phyloP scores from a whole-genome alignment of 805 yeast species.

The Torulaspora delbrueckii region DNA sequence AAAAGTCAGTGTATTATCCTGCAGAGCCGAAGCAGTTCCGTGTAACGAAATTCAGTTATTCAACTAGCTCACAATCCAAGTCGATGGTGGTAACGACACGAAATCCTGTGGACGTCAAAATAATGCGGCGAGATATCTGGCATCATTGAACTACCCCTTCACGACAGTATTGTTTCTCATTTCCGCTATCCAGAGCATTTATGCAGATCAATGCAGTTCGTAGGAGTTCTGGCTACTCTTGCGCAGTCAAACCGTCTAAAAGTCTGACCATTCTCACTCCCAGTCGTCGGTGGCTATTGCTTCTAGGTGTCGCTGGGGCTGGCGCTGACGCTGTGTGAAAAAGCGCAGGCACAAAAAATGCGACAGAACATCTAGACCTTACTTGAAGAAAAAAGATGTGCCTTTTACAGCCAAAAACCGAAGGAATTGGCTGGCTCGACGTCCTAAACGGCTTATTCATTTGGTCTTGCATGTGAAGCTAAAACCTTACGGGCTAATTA shows the following conservation, averaged over 20 bases:
- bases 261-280: neutral
- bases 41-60: neutral
- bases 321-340: conserved; percentile 6
- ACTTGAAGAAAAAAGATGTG: too few species aligned
- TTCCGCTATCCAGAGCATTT: neutral
- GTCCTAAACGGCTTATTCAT: neutral
- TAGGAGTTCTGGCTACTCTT: neutral
- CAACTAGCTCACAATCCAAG: neutral
- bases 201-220: neutral
- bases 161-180: neutral
- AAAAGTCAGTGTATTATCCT: neutral
- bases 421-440: neutral
- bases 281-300: conserved; percentile 1
- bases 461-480: too few species aligned
- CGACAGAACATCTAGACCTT: neutral
- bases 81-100: neutral
- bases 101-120: neutral
- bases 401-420: neutral
- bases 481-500: too few species aligned
- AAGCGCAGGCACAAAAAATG: conserved; percentile 2
- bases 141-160: neutral
- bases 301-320: conserved; percentile 4
- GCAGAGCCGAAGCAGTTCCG: neutral
- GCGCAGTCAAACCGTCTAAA: neutral
- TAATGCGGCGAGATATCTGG: neutral